Evolutionary conservation across 2,329 filamentous ascomycete genomes (phyloP), one percentile per base, ranked within the genome.

Genomic region (Dactylonectria estremocensis): DNA sequence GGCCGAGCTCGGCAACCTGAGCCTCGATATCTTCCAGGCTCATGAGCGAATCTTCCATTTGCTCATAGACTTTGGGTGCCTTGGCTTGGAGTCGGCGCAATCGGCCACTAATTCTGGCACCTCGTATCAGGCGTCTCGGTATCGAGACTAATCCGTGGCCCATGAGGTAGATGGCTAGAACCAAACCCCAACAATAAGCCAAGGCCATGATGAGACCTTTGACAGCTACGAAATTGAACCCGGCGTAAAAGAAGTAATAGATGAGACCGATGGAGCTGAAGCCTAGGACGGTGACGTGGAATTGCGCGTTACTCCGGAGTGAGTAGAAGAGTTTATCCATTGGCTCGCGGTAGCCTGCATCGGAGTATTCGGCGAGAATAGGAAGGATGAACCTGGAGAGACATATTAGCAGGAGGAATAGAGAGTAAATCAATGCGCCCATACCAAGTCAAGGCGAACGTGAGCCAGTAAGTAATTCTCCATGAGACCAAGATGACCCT

Each of bases 401-500:
- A 14, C 14, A 54, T 11, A 45, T 78, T 61, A 77, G 72, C 45
- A 54, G 37, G 28, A 24, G 49, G 20, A 50, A 22, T 40, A 13
- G 28, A n/a, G 53, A 14, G 52, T 2, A 45, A 50, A 7, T 18
- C 35, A 54, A 28, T 46, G 8, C 40, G 55, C 49, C 74, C 86
- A 57, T 84, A 95, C 96, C 96, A 99, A 63, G 95, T 98, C 77
- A 99, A 83, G 57, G 91, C 90, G 82, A 99, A 99, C 0, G 95
- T 98, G 62, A 99, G 86, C 96, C 96, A 99, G 83, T 99, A 99
- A 20, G 93, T 92, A 71, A 99, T 95, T 78, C 95, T 90, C 96
- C 96, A 99, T 65, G 92, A 92, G 24, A 98, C 94, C 76, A 97
- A 85, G 55, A 98, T 86, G 31, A 95, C 88, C 56, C 91, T 85